Evolutionary conservation across 768 basidiomycete species (phyloP).

Genomic region (Russula foetens): DNA sequence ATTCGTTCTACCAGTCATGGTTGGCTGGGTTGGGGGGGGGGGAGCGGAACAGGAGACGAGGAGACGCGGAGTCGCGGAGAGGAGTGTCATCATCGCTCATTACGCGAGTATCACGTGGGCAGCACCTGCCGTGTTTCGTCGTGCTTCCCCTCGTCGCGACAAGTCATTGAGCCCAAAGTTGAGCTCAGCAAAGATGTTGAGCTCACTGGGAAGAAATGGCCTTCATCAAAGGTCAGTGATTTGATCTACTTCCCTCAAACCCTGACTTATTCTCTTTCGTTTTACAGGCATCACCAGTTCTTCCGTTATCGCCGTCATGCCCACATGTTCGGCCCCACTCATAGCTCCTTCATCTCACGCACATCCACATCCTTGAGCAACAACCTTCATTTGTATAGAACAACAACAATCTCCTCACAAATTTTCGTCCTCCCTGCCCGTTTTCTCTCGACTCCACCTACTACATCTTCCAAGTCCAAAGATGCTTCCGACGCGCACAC

Average conservation of each 20-base stretch:
- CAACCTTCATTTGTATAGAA: neutral
- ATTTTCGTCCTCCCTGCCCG: neutral
- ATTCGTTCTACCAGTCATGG: constrained; percentile 3
- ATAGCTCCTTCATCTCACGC: neutral
- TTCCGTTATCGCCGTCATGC: neutral
- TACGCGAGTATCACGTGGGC: neutral
- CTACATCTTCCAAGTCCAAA: constrained; percentile 16
- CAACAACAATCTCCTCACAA: neutral
- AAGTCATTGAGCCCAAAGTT: neutral
- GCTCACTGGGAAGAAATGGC: constrained; percentile 31
- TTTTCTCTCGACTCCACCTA: constrained; percentile 28
- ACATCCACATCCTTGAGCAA: neutral
- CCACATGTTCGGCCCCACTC: neutral
- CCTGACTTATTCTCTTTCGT: neutral
- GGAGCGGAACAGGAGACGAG: neutral
- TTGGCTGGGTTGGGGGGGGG: neutral
- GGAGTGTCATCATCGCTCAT: neutral
- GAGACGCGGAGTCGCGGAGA: too few relatives aligned
- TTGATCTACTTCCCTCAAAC: too few relatives aligned
- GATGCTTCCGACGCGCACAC: constrained; percentile 22
- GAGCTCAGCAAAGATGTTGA: constrained; percentile 29
- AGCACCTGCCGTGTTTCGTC: too few relatives aligned
- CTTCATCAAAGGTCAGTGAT: constrained; percentile 31
- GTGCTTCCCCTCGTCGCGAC: neutral
- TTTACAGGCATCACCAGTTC: constrained; percentile 4